Base-by-base conservation (phyloP, 2,329 filamentous ascomycete species). In the Cladosporium sphaerospermum region DNA sequence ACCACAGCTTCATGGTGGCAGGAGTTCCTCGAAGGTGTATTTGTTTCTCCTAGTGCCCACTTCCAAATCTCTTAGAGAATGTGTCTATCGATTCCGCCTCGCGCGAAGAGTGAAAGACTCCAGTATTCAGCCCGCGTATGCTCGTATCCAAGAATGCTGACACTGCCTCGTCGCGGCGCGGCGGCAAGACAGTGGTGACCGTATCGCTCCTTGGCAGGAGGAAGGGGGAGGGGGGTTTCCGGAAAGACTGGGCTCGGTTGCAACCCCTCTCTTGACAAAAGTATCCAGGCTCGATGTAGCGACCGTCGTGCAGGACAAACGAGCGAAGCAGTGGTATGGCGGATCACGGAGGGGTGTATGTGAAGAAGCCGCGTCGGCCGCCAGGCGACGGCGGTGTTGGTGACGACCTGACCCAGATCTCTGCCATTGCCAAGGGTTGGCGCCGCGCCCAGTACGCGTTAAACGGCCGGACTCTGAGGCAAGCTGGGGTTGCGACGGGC, bases 1-100 rank as follows among this genome's bases (percentile, higher is more conserved):
- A 53, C 13, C 57, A 52, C 33, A 55, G 39, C 49, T 54, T 57
- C 59, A 61, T 61, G 47, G 45, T 49, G 49, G 48, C 40, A 13
- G 31, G 18, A 44, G 14, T 28, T 39, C 36, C 36, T 14, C 8
- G 16, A n/a, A 14, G 2, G 16, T n/a, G 16, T 14, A 14, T 39
- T 39, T 18, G 36, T 39, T n/a, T 14, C 36, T 39, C 9, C 13
- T 14, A 39, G n/a, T 39, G 8, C 18, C 3, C 16, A 39, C 16
- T 14, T 14, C 36, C 36, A 39, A 36, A 14, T 39, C n/a, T 11
- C 8, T 16, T 14, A 14, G 13, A n/a, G n/a, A 14, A 39, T 14
- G 36, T 39, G 13, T 39, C n/a, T 14, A 13, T 39, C 36, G n/a
- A 39, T 39, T 39, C 4, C 13, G 4, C 23, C 23, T 28, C 23